These are phyloP conservation scores for Alnus rubra DNA, from an alignment of 306 rosid genomes.

Conservation along the genomic window DNA sequence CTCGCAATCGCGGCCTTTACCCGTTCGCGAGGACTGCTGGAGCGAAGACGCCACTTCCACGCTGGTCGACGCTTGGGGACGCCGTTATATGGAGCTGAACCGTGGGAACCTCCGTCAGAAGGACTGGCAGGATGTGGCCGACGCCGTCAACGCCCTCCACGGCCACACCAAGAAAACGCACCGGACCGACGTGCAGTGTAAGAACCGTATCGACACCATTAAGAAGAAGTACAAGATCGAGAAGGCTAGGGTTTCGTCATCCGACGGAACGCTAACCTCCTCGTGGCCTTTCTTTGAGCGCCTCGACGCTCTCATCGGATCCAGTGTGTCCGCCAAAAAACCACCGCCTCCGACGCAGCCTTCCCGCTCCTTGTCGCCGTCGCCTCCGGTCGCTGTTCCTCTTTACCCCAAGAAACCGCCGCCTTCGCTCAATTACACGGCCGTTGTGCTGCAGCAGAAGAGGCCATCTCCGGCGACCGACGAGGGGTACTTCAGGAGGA, in stretches of 20 bases:
- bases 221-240: constrained; percentile 94
- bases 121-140: constrained; percentile 98
- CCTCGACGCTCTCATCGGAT: constrained; percentile 63
- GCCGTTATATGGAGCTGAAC: constrained; percentile 86
- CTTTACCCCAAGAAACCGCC: constrained; percentile 45
- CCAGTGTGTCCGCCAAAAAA: constrained; percentile 48
- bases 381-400: constrained; percentile 49
- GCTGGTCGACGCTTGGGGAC: constrained; percentile 90
- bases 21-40: constrained; percentile 98
- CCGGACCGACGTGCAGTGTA: constrained; percentile 96
- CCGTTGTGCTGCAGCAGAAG: constrained; percentile 69
- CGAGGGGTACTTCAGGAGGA: constrained; percentile 68
- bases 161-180: constrained; percentile 86
- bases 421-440: constrained; percentile 30
- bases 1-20: constrained; percentile 53
- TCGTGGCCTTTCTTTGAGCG: constrained; percentile 84
- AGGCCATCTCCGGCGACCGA: constrained; percentile 47
- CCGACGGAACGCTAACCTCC: constrained; percentile 48
- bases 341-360: constrained; percentile 31
- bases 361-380: constrained; percentile 60
- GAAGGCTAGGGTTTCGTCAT: constrained; percentile 76
- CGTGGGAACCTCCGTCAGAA: constrained; percentile 98
- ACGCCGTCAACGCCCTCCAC: constrained; percentile 88
- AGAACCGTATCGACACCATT: constrained; percentile 89
- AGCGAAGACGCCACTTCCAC: constrained; percentile 89